Conservation (phyloP, 1,284 basidiomycete genomes). For the Trichosporon sp. region DNA sequence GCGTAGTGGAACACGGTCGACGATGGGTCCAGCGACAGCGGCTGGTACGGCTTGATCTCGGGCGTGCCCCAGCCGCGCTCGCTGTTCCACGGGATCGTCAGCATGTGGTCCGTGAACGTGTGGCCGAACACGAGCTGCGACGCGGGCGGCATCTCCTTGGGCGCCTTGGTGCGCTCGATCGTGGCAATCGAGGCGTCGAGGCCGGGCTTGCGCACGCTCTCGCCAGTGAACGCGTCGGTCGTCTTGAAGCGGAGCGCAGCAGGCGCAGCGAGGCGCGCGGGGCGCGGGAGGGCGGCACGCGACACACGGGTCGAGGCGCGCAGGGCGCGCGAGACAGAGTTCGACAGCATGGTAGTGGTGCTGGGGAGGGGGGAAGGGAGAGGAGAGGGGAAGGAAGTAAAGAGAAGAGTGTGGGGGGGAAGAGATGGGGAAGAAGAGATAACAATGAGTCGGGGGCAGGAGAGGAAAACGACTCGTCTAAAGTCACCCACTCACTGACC, state of each 20-base stretch:
- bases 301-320: constrained; percentile 4
- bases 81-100: constrained; percentile 73
- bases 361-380: neutral
- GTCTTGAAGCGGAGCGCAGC: constrained; percentile 19
- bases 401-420: neutral
- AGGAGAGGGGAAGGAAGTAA: no score
- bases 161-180: constrained; percentile 53
- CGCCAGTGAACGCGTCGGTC: constrained; percentile 10
- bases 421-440: neutral
- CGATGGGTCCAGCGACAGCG: constrained; percentile 73
- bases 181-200: constrained; percentile 54
- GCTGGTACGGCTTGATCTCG: constrained; percentile 75
- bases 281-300: constrained; percentile 4
- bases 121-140: constrained; percentile 54
- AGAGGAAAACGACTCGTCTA: neutral
- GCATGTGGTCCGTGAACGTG: constrained; percentile 84
- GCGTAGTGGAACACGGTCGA: constrained; percentile 92
- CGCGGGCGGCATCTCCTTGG: constrained; percentile 47
- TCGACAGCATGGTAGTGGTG: constrained; percentile 7
- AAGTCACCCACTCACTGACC: neutral
- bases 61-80: constrained; percentile 75
- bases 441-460: neutral
- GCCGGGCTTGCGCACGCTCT: neutral
- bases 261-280: neutral
- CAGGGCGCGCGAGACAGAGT: constrained; percentile 4